A percentile compares a stretch with the other conserved stretches of the same genome.
Evolutionary conservation across 805 yeast genomes (phyloP).

Genomic region (Debaryomyces castellii): DNA sequence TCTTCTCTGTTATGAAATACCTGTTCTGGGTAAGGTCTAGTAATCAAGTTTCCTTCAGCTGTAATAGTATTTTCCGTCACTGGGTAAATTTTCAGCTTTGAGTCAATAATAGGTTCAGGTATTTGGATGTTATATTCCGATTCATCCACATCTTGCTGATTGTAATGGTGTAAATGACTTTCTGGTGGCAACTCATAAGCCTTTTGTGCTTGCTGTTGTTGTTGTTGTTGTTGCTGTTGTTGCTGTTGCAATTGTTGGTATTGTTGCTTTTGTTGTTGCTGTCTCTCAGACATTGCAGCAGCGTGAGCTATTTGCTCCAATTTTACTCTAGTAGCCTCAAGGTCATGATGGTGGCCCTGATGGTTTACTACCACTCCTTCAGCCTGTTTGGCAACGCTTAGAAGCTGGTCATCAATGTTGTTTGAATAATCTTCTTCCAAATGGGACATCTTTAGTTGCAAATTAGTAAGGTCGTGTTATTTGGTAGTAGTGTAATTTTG

Average conservation of each 20-base stretch:
- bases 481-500: constrained; percentile 22
- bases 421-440: constrained; percentile 22
- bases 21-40: constrained; percentile 55
- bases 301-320: constrained; percentile 32
- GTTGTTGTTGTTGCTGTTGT: constrained; percentile 11
- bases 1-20: constrained; percentile 49
- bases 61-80: constrained; percentile 45
- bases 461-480: constrained; percentile 19
- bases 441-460: constrained; percentile 10
- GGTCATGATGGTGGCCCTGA: constrained; percentile 10
- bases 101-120: constrained; percentile 45
- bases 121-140: constrained; percentile 45
- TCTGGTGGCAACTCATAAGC: constrained; percentile 9
- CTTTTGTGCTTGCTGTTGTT: constrained; percentile 14
- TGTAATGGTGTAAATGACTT: constrained; percentile 8
- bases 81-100: constrained; percentile 44
- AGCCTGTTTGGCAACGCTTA: constrained; percentile 38
- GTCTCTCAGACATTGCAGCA: constrained; percentile 15
- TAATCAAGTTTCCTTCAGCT: constrained; percentile 50
- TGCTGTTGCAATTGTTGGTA: constrained; percentile 9
- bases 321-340: constrained; percentile 24
- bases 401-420: constrained; percentile 44
- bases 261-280: constrained; percentile 14
- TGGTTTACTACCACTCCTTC: constrained; percentile 16
- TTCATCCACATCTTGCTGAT: constrained; percentile 26